phyloP scores from a whole-genome alignment of 2,329 filamentous ascomycete genomes.

The Mycocentrospora acerina region DNA sequence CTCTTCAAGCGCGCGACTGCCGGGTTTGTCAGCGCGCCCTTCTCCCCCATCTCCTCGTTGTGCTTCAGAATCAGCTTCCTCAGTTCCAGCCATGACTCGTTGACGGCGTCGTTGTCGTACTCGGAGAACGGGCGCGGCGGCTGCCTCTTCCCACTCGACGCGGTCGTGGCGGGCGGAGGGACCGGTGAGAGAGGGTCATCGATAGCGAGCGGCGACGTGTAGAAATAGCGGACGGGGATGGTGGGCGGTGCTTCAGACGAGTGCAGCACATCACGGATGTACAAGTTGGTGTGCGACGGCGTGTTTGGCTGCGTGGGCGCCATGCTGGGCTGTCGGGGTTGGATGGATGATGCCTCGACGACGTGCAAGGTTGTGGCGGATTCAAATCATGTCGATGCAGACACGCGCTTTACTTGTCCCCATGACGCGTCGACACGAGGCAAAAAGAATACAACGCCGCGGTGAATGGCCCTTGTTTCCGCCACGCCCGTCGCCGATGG shows the following conservation, averaged over 20 bases:
- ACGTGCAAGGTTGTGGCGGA: too few relatives aligned
- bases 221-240: slow-evolving; percentile 66
- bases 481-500: too few relatives aligned
- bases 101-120: slow-evolving; percentile 76
- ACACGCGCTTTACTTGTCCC: slow-evolving; percentile 5
- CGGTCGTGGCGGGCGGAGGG: slow-evolving; percentile 52
- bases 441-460: too few relatives aligned
- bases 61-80: slow-evolving; percentile 51
- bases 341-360: too few relatives aligned
- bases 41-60: slow-evolving; percentile 42
- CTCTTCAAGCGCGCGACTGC: slow-evolving; percentile 37
- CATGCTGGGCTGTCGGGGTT: slow-evolving; percentile 19
- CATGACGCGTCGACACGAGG: slow-evolving; percentile 4
- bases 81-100: slow-evolving; percentile 73
- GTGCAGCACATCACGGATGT: slow-evolving; percentile 49
- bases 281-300: slow-evolving; percentile 43
- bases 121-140: slow-evolving; percentile 75
- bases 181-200: slow-evolving; percentile 81
- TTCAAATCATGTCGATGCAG: slow-evolving; percentile 17
- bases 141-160: slow-evolving; percentile 53
- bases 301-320: slow-evolving; percentile 21
- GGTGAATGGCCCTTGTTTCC: too few relatives aligned
- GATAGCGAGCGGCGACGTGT: slow-evolving; percentile 77
- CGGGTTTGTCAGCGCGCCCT: slow-evolving; percentile 36
- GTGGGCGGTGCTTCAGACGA: slow-evolving; percentile 35